A percentile compares a stretch with the other conserved stretches of the same genome.
Conservation (phyloP, 2,329 filamentous ascomycete genomes). For the Colletotrichum acutatum region DNA sequence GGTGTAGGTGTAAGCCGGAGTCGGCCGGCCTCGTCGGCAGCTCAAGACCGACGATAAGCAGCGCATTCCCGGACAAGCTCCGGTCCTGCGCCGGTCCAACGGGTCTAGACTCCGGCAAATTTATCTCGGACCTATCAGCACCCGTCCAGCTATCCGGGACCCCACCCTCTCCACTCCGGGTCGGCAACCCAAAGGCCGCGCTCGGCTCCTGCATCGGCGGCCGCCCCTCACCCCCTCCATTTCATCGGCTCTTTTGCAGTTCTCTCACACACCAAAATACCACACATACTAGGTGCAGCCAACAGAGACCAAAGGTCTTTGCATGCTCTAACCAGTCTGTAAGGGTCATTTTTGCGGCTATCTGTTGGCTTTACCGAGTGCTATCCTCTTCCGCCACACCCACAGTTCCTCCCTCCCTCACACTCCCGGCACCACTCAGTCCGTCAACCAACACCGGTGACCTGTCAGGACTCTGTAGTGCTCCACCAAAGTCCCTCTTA, state of each 20-base stretch:
- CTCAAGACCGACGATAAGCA: slow-evolving; percentile 20
- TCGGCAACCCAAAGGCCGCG: slow-evolving; percentile 29
- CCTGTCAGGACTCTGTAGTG: slow-evolving; percentile 11
- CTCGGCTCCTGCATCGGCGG: slow-evolving; percentile 29
- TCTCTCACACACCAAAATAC: not conserved
- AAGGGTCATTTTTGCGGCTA: not conserved
- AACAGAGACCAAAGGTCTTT: not conserved
- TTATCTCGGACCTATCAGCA: slow-evolving; percentile 26
- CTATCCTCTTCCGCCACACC: not conserved
- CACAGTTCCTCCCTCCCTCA: not conserved
- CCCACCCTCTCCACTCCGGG: slow-evolving; percentile 14
- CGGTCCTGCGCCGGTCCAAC: slow-evolving; percentile 26
- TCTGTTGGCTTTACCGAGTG: not conserved
- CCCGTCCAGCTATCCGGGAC: not conserved
- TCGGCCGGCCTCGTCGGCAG: slow-evolving; percentile 15
- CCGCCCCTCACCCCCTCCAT: not conserved
- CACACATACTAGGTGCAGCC: not conserved
- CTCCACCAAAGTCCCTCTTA: slow-evolving; percentile 5
- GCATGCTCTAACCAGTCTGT: not conserved
- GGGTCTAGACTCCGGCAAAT: not conserved
- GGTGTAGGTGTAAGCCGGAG: not conserved
- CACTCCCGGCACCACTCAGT: not conserved
- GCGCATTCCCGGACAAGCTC: not conserved
- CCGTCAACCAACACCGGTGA: not conserved
- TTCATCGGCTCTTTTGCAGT: not conserved